phyloP scores from a whole-genome alignment of 1,139 yeast genomes.

The Saccharomyces pastorianus region DNA sequence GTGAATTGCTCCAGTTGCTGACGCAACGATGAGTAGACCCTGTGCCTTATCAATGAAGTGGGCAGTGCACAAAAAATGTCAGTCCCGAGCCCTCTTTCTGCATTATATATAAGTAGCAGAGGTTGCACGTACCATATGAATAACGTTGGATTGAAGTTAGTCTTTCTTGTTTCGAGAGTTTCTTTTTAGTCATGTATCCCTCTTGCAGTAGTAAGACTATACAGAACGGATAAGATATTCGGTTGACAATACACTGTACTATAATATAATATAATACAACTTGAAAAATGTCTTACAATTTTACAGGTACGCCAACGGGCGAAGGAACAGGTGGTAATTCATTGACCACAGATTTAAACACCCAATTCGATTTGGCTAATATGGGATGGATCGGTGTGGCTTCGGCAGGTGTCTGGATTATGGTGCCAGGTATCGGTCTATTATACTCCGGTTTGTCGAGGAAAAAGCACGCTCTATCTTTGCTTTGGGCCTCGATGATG shows the following conservation, averaged over 20 bases:
- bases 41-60: background rate
- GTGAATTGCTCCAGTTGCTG: background rate
- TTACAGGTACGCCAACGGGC: constrained; percentile 41
- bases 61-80: background rate
- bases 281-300: constrained; percentile 28
- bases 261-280: background rate
- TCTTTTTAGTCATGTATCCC: too few relatives aligned
- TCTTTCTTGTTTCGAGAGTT: too few relatives aligned
- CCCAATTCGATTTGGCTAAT: constrained; percentile 65
- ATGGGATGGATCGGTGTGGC: constrained; percentile 85
- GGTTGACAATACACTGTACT: background rate
- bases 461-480: constrained; percentile 83
- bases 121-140: too few relatives aligned
- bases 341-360: constrained; percentile 61
- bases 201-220: background rate
- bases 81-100: background rate
- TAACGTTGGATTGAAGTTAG: too few relatives aligned
- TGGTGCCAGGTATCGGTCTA: constrained; percentile 88
- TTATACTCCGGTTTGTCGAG: constrained; percentile 86
- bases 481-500: constrained; percentile 91
- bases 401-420: constrained; percentile 76
- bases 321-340: constrained; percentile 76
- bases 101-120: background rate
- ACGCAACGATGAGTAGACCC: background rate
- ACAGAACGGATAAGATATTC: background rate